These are phyloP conservation scores for Phytophthora vignae DNA, from an alignment of 352 stramenopile species.

Conservation along the genomic window DNA sequence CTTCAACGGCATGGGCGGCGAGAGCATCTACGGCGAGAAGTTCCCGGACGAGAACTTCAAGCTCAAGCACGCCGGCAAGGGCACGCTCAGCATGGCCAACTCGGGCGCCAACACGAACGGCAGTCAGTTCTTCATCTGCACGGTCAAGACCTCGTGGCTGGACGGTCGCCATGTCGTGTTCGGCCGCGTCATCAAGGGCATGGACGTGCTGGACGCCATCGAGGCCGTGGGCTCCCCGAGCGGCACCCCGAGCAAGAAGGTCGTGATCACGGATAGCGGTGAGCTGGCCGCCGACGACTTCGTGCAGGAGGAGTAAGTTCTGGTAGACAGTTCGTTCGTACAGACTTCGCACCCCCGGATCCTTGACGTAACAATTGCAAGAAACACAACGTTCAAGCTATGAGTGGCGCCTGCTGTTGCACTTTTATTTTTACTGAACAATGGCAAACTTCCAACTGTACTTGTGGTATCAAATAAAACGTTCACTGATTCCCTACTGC, in stretches of 20 bases:
- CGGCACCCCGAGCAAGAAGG: conserved; percentile 86
- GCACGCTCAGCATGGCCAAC: conserved; percentile 88
- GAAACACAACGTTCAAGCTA: not conserved
- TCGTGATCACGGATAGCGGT: conserved; percentile 96
- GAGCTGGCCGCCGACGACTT: conserved; percentile 81
- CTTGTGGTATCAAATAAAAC: not conserved
- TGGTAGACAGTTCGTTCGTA: not conserved
- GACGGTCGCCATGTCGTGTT: conserved; percentile 92
- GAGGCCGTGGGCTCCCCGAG: conserved; percentile 94
- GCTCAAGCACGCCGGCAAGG: conserved; percentile 86
- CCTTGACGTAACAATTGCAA: conserved; percentile 5
- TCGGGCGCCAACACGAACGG: conserved; percentile 93
- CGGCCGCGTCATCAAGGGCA: conserved; percentile 95
- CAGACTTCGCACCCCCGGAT: not conserved
- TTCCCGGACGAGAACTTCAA: conserved; percentile 98
- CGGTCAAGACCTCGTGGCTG: conserved; percentile 92
- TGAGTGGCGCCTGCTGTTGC: too few relatives aligned
- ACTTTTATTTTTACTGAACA: too few relatives aligned
- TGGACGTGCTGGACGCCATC: conserved; percentile 97
- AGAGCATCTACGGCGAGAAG: conserved; percentile 95
- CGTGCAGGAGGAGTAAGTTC: conserved; percentile 53
- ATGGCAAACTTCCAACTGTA: not conserved
- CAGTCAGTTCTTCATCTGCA: conserved; percentile 98
- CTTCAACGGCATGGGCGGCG: conserved; percentile 93
- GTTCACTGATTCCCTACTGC: not conserved